These are phyloP conservation scores for Melanogaster broomeanus DNA, from an alignment of 768 basidiomycete genomes.

Conservation along the genomic window DNA sequence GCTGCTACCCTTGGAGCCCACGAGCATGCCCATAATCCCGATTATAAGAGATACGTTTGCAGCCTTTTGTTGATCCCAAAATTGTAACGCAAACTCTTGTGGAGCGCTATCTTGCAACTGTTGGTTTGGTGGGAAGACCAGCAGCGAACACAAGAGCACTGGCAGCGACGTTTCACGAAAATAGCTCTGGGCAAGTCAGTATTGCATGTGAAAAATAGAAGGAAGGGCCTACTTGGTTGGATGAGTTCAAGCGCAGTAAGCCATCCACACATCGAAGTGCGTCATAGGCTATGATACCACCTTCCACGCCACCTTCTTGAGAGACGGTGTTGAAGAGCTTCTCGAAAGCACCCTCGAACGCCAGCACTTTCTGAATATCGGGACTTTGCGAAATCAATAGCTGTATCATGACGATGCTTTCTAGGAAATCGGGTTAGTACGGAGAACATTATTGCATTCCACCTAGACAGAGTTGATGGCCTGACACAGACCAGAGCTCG, in stretches of 20 bases:
- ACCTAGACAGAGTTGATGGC: background rate
- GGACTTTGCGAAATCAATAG: conserved; percentile 81
- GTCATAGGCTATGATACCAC: conserved; percentile 82
- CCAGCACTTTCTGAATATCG: conserved; percentile 95
- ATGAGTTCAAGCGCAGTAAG: conserved; percentile 89
- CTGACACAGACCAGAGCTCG: background rate
- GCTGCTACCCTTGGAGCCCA: conserved; percentile 67
- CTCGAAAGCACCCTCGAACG: conserved; percentile 97
- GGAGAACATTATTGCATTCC: background rate
- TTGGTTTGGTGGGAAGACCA: conserved; percentile 69
- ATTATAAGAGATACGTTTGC: conserved; percentile 78
- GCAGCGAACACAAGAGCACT: conserved; percentile 62
- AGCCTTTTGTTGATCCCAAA: conserved; percentile 94
- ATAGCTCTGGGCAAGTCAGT: conserved; percentile 69
- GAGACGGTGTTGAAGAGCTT: conserved; percentile 87
- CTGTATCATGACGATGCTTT: conserved; percentile 83
- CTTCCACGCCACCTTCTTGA: conserved; percentile 89
- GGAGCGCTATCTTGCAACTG: conserved; percentile 60
- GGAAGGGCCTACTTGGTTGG: conserved; percentile 74
- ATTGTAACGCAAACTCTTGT: conserved; percentile 92
- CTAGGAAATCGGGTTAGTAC: conserved; percentile 40
- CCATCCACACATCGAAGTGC: conserved; percentile 84
- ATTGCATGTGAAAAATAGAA: background rate
- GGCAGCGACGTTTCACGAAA: conserved; percentile 87
- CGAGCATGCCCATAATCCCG: conserved; percentile 82